phyloP scores from a whole-genome alignment of 805 yeast genomes.

The Candida xyloterini region DNA sequence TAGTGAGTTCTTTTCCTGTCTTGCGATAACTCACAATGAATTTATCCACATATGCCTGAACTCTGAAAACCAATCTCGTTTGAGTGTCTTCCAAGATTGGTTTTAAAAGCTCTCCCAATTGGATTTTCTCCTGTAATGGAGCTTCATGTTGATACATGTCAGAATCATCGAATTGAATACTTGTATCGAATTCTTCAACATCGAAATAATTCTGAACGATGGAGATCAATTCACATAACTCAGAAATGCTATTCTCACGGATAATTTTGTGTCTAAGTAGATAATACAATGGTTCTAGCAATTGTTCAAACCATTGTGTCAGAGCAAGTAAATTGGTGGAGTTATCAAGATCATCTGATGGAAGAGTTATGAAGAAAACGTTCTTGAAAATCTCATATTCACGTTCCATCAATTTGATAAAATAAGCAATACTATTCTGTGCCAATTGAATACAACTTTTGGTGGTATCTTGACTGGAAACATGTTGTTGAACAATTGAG shows the following conservation, averaged over 20 bases:
- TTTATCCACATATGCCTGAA: conserved; percentile 68
- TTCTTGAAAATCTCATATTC: conserved; percentile 59
- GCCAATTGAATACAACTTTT: conserved; percentile 54
- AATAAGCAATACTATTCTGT: conserved; percentile 60
- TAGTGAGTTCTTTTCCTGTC: conserved; percentile 61
- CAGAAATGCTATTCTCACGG: conserved; percentile 64
- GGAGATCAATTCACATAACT: conserved; percentile 72
- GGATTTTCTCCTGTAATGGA: conserved; percentile 16
- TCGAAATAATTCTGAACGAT: conserved; percentile 66
- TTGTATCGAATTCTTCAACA: conserved; percentile 42
- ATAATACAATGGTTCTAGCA: conserved; percentile 80
- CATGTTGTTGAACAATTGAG: conserved; percentile 32
- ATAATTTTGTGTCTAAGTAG: conserved; percentile 61
- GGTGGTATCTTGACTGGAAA: conserved; percentile 21
- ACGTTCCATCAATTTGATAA: conserved; percentile 54
- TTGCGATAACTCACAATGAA: conserved; percentile 67
- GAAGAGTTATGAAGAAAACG: conserved; percentile 43
- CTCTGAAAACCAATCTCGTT: conserved; percentile 73
- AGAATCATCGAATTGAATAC: conserved; percentile 13
- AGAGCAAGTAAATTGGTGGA: conserved; percentile 35
- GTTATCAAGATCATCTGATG: conserved; percentile 23
- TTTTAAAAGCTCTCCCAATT: conserved; percentile 52
- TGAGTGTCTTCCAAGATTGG: conserved; percentile 78
- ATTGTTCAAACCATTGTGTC: conserved; percentile 55
- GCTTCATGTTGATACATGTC: conserved; percentile 22